These are phyloP conservation scores for Ceratorhiza oryzae-sativae DNA, from an alignment of 1,284 basidiomycete species.

Conservation along the genomic window DNA sequence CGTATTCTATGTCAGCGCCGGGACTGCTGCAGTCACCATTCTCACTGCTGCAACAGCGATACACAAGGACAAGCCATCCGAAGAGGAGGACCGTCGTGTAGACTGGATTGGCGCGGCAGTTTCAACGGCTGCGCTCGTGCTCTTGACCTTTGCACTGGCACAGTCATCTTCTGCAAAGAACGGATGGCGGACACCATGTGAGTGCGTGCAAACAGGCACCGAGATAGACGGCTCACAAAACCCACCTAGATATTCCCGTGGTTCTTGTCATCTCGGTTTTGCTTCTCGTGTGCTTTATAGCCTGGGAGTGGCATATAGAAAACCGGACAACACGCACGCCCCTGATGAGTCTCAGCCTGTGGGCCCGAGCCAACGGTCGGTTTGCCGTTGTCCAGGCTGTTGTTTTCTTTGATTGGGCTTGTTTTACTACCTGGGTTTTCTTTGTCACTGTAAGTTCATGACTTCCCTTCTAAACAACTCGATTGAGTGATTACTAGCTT, in stretches of 20 bases:
- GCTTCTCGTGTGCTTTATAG: slow-evolving; percentile 65
- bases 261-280: slow-evolving; percentile 70
- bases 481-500: slow-evolving; percentile 52
- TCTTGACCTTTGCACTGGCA: slow-evolving; percentile 81
- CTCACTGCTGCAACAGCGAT: slow-evolving; percentile 62
- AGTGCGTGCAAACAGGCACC: slow-evolving; percentile 47
- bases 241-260: slow-evolving; percentile 55
- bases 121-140: slow-evolving; percentile 74
- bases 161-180: slow-evolving; percentile 73
- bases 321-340: slow-evolving; percentile 59
- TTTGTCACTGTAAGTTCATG: slow-evolving; percentile 60
- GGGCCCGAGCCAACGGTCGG: slow-evolving; percentile 68
- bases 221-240: neutral
- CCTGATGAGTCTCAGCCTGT: slow-evolving; percentile 74
- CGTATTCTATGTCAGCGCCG: slow-evolving; percentile 65
- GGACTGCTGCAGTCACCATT: slow-evolving; percentile 59
- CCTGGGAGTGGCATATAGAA: slow-evolving; percentile 73
- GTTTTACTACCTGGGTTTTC: slow-evolving; percentile 57
- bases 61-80: slow-evolving; percentile 52
- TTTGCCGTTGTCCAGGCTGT: slow-evolving; percentile 71
- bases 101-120: slow-evolving; percentile 85
- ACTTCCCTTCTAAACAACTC: neutral
- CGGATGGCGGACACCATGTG: slow-evolving; percentile 79
- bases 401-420: slow-evolving; percentile 69
- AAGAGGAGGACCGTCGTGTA: slow-evolving; percentile 62